phyloP scores from a whole-genome alignment of 2,329 filamentous ascomycete genomes.

The Botryotinia narcissicola region DNA sequence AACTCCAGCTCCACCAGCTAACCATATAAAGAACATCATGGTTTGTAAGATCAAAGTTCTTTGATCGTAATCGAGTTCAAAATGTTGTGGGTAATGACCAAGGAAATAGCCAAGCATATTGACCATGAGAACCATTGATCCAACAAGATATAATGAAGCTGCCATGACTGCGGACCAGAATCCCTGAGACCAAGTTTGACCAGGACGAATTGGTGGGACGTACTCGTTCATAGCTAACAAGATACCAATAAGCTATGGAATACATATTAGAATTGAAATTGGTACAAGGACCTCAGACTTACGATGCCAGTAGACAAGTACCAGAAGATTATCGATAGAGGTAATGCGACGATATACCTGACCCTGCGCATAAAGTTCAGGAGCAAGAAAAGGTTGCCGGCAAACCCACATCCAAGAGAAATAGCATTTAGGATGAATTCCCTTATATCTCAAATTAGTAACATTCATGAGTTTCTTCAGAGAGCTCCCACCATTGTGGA shows the following conservation, averaged over 20 bases:
- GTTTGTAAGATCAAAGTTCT: conserved; percentile 69
- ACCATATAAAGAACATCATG: conserved; percentile 68
- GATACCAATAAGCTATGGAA: conserved; percentile 53
- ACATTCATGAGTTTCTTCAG: neutral
- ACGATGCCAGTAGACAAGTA: conserved; percentile 59
- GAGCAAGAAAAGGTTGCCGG: conserved; percentile 65
- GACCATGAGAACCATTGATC: conserved; percentile 61
- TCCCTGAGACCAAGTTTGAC: conserved; percentile 60
- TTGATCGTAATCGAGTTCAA: conserved; percentile 64
- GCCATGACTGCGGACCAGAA: conserved; percentile 69
- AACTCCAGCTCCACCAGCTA: conserved; percentile 61
- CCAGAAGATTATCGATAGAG: conserved; percentile 66
- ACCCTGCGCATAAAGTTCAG: conserved; percentile 67
- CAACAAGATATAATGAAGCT: conserved; percentile 59
- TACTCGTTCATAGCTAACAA: conserved; percentile 57
- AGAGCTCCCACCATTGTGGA: conserved; percentile 54
- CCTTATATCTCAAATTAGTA: conserved; percentile 40
- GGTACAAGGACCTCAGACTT: conserved; percentile 44
- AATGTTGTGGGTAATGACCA: conserved; percentile 66
- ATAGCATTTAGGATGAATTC: conserved; percentile 60
- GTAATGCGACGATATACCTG: conserved; percentile 66
- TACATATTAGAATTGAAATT: conserved; percentile 12
- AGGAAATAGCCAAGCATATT: conserved; percentile 70
- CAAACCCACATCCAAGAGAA: conserved; percentile 61
- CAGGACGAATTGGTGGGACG: conserved; percentile 45